Evolutionary conservation across 179 eudicot genomes (phyloP).

Genomic region (Carnegiea gigantea): DNA sequence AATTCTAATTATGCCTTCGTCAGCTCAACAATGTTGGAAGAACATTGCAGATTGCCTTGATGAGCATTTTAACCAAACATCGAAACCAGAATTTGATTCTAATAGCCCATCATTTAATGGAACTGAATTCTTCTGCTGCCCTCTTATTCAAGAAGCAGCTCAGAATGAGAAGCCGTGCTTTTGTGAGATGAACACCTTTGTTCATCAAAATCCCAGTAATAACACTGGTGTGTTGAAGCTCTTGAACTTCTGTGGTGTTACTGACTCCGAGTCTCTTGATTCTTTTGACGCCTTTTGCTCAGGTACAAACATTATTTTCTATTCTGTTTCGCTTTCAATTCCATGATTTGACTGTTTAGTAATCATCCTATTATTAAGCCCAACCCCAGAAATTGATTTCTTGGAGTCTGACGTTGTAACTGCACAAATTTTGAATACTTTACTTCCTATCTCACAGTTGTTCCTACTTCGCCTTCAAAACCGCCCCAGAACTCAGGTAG

Average conservation of each 20-base stretch:
- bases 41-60: neutral
- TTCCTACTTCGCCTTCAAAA: neutral
- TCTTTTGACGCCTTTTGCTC: slow-evolving; percentile 11
- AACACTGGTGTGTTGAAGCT: neutral
- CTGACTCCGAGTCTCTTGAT: neutral
- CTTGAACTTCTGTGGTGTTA: neutral
- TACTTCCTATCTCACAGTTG: neutral
- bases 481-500: neutral
- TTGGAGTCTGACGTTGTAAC: neutral
- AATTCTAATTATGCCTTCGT: neutral
- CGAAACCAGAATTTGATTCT: neutral
- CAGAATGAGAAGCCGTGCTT: slow-evolving; percentile 4
- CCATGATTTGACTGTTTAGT: too few species aligned
- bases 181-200: neutral
- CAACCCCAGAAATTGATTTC: neutral
- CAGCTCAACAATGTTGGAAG: neutral
- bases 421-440: neutral
- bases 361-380: neutral
- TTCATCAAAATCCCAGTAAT: neutral
- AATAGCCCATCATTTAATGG: neutral
- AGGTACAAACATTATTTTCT: neutral
- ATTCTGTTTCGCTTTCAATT: too few species aligned
- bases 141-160: neutral
- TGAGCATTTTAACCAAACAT: neutral
- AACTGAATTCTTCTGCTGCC: neutral